Percentiles rank a stretch among this genome's conserved stretches.
phyloP scores from a whole-genome alignment of 1,284 basidiomycete genomes.

The Trametes polyzona region DNA sequence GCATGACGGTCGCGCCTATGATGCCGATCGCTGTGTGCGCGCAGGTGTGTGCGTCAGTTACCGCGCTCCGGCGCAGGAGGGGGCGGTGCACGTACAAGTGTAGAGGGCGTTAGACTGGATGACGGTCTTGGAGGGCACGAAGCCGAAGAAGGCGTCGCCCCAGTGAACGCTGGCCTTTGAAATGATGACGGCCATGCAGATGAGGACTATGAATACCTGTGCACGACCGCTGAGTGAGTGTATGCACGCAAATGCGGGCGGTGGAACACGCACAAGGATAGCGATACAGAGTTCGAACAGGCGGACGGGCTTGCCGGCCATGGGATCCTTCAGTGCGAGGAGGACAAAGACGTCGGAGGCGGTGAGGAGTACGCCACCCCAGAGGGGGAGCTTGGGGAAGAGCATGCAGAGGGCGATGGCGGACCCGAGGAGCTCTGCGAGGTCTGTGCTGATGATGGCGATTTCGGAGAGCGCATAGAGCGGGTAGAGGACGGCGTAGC shows the following conservation, averaged over 20 bases:
- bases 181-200: conserved; percentile 85
- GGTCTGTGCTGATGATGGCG: conserved; percentile 83
- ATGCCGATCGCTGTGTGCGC: conserved; percentile 87
- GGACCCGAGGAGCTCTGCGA: conserved; percentile 79
- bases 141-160: conserved; percentile 84
- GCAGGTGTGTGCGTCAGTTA: conserved; percentile 6
- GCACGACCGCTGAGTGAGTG: not conserved
- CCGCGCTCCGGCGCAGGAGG: not conserved
- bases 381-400: conserved; percentile 80
- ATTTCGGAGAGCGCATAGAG: conserved; percentile 73
- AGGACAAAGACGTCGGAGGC: conserved; percentile 84
- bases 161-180: conserved; percentile 77
- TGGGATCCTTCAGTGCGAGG: conserved; percentile 63
- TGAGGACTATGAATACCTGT: conserved; percentile 79
- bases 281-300: conserved; percentile 79
- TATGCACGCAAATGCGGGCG: not conserved
- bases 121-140: conserved; percentile 74
- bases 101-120: conserved; percentile 75
- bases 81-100: conserved; percentile 54
- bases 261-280: conserved; percentile 46
- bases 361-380: conserved; percentile 84
- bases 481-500: conserved; percentile 73
- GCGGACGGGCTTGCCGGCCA: conserved; percentile 60
- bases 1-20: conserved; percentile 87
- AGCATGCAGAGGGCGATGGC: conserved; percentile 83